Conservation (phyloP, 495 filamentous ascomycete species). For the Talaromyces adpressus region DNA sequence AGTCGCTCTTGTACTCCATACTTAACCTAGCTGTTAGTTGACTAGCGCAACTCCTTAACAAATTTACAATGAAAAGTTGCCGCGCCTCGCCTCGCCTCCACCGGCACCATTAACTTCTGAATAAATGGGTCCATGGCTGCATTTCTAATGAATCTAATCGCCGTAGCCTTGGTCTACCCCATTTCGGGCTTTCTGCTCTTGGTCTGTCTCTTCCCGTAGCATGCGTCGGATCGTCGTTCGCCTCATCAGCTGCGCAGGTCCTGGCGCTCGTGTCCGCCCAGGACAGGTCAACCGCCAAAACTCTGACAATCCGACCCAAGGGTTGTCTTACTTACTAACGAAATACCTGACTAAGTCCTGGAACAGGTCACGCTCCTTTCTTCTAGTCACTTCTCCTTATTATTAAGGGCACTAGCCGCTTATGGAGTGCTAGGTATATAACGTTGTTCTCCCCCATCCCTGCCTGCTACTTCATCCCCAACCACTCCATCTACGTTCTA, state of each 20-base stretch:
- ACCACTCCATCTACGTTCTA: conserved; percentile 13
- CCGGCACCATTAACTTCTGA: neutral
- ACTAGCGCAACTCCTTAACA: neutral
- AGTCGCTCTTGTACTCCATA: neutral
- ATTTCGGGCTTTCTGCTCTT: neutral
- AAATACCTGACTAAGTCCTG: neutral
- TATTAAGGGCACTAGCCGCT: conserved; percentile 16
- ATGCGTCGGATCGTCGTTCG: conserved; percentile 3
- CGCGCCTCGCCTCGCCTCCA: neutral
- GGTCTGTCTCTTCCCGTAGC: no score
- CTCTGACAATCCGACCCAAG: neutral
- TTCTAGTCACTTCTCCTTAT: neutral
- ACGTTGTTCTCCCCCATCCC: conserved; percentile 19
- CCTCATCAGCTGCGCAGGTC: neutral
- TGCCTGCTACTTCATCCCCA: conserved; percentile 27
- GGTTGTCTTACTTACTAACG: neutral
- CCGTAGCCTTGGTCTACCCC: neutral
- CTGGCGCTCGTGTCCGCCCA: conserved; percentile 3
- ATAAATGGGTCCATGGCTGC: neutral
- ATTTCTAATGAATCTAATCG: neutral
- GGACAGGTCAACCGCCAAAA: neutral
- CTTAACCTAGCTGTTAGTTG: neutral
- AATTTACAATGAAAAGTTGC: neutral
- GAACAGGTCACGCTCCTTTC: conserved; percentile 1
- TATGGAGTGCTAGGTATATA: neutral